Conservation (phyloP, 805 yeast genomes). For the Yamadazyma insecticola region DNA sequence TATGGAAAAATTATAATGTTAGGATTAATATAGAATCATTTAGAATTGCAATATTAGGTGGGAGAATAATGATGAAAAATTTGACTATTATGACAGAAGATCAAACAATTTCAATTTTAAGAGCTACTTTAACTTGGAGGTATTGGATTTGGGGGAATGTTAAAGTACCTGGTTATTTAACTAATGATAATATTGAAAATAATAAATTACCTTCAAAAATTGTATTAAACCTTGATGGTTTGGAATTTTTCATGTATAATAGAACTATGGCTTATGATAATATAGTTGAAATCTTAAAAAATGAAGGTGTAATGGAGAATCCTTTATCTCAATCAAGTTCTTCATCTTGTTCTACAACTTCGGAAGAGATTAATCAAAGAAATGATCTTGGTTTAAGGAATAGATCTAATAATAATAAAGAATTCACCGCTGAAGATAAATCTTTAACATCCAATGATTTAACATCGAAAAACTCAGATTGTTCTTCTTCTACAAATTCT, state of each 20-base stretch:
- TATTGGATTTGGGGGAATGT: constrained; percentile 66
- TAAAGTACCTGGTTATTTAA: constrained; percentile 33
- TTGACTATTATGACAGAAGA: constrained; percentile 69
- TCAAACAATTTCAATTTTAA: constrained; percentile 63
- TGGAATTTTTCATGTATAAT: constrained; percentile 81
- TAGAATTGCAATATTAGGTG: constrained; percentile 75
- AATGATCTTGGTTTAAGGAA: no score
- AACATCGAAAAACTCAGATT: constrained; percentile 1
- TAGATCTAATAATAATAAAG: constrained; percentile 2
- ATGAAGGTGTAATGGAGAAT: constrained; percentile 4
- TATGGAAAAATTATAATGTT: constrained; percentile 63
- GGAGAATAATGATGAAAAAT: constrained; percentile 75
- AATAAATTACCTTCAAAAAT: constrained; percentile 52
- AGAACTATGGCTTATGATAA: constrained; percentile 72
- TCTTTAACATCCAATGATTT: no score
- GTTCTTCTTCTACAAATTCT: constrained; percentile 1
- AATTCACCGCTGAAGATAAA: no score
- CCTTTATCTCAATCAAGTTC: not conserved
- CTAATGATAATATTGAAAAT: constrained; percentile 24
- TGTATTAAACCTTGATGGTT: constrained; percentile 60
- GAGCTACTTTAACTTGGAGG: constrained; percentile 81
- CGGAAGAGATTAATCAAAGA: not conserved
- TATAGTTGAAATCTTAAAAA: constrained; percentile 40
- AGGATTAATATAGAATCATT: constrained; percentile 67
- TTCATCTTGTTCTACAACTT: not conserved